Evolutionary conservation across 1,284 basidiomycete genomes (phyloP).

Genomic region (Inonotus hispidus): DNA sequence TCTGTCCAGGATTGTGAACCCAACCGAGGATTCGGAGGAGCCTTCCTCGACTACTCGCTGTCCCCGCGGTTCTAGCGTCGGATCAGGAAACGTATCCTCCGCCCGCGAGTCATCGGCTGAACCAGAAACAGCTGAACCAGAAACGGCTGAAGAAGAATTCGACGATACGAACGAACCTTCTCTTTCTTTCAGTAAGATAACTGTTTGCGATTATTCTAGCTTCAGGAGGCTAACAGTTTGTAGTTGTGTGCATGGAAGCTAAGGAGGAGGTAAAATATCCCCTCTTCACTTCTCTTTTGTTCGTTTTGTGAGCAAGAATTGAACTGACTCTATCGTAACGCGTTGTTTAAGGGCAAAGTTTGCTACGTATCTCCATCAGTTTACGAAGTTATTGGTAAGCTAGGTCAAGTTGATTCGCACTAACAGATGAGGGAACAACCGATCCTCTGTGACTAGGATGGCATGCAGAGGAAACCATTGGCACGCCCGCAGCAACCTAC

Average conservation of each 20-base stretch:
- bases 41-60: not conserved
- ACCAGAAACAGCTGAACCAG: not conserved
- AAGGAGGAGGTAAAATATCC: constrained; percentile 47
- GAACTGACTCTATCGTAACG: not conserved
- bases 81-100: not conserved
- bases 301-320: not conserved
- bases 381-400: constrained; percentile 58
- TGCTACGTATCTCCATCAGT: constrained; percentile 53
- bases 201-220: not conserved
- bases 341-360: not conserved
- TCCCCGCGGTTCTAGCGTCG: not conserved
- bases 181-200: constrained; percentile 16
- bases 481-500: constrained; percentile 58
- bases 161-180: not conserved
- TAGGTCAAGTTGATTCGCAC: constrained; percentile 14
- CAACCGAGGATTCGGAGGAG: constrained; percentile 4
- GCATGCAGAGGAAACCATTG: constrained; percentile 63
- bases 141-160: not conserved
- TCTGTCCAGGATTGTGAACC: constrained; percentile 19
- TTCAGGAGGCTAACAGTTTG: not conserved
- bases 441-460: constrained; percentile 41
- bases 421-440: not conserved
- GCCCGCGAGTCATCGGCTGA: not conserved
- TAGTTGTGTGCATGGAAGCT: constrained; percentile 62
- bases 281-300: not conserved